Evolutionary conservation across 306 rosid species (phyloP).

Genomic region (Acacia confusa): DNA sequence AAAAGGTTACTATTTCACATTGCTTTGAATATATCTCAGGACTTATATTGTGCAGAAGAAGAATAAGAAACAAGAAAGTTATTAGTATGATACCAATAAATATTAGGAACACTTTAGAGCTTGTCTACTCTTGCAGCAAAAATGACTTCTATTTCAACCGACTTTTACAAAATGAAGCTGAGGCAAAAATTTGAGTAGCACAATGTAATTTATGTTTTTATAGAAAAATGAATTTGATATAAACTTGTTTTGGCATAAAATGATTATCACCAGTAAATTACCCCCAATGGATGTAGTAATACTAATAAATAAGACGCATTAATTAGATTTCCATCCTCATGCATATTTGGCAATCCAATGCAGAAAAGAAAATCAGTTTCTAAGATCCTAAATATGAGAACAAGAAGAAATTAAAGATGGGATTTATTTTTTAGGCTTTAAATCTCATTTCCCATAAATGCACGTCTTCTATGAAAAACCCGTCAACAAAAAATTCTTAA

Average conservation of each 20-base stretch:
- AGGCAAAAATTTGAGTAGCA: too few relatives aligned
- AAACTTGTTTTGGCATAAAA: too few relatives aligned
- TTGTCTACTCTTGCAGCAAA: too few relatives aligned
- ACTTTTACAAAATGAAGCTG: too few relatives aligned
- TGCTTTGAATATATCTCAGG: not conserved
- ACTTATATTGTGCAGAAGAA: not conserved
- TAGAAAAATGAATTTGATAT: too few relatives aligned
- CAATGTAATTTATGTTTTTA: too few relatives aligned
- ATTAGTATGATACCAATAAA: not conserved
- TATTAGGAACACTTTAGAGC: not conserved
- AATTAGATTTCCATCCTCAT: not conserved
- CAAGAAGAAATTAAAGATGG: not conserved
- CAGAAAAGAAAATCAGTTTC: conserved; percentile 14
- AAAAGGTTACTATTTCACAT: not conserved
- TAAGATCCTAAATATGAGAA: not conserved
- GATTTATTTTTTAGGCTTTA: not conserved
- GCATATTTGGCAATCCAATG: not conserved
- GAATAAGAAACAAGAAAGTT: not conserved
- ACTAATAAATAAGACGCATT: not conserved
- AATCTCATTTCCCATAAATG: not conserved
- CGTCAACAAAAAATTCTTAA: not conserved
- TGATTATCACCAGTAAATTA: too few relatives aligned
- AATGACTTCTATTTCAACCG: too few relatives aligned
- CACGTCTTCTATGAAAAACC: not conserved
- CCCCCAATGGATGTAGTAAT: not conserved